Evolutionary conservation across 176 grass and related monocot genomes (phyloP).

Genomic region (Musa troglodytarum): DNA sequence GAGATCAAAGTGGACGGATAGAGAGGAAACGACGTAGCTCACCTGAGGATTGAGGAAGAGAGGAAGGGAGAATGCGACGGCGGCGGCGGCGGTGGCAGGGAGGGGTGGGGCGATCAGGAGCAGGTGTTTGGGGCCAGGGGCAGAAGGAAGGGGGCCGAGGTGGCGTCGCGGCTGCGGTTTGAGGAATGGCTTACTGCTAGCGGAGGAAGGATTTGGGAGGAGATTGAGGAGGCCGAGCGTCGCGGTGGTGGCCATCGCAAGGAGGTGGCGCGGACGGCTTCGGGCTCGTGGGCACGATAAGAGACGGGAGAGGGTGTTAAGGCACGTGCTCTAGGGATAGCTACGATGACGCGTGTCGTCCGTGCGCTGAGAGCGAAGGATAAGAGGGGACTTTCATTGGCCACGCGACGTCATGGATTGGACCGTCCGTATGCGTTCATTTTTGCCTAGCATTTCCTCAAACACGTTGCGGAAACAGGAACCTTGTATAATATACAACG

Average conservation of each 20-base stretch:
- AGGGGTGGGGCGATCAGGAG: conserved; percentile 1
- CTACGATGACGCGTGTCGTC: background rate
- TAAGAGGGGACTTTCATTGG: background rate
- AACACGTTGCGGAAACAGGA: too few relatives aligned
- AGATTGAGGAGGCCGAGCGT: conserved; percentile 16
- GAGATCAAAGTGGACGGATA: too few relatives aligned
- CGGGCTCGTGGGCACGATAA: too few relatives aligned
- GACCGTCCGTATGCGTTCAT: too few relatives aligned
- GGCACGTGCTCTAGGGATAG: background rate
- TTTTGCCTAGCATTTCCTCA: too few relatives aligned
- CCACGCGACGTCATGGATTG: background rate
- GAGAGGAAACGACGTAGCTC: background rate
- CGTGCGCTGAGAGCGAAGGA: background rate
- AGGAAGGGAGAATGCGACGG: conserved; percentile 2
- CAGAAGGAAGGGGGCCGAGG: background rate
- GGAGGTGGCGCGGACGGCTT: background rate
- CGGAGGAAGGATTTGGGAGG: background rate
- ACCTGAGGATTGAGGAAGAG: conserved; percentile 14
- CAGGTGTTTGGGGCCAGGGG: background rate
- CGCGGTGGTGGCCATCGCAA: conserved; percentile 21
- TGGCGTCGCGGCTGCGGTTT: background rate
- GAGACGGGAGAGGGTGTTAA: too few relatives aligned
- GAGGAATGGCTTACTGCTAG: background rate
- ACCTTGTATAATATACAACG: too few relatives aligned
- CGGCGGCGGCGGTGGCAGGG: background rate